phyloP scores from a whole-genome alignment of 805 yeast species.

The Suhomyces sp. region DNA sequence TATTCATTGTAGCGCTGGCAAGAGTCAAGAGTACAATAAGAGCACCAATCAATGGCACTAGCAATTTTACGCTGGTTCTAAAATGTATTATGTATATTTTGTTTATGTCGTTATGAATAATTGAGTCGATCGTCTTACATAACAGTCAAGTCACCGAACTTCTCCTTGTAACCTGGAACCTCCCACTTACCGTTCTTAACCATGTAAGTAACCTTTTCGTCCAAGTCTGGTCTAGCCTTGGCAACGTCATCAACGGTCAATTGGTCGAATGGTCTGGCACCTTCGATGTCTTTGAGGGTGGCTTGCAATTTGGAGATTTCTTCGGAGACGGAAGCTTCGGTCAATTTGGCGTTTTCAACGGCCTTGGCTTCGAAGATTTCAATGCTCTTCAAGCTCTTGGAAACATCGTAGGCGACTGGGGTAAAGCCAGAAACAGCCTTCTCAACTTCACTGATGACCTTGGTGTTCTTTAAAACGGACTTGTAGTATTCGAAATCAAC shows the following conservation, averaged over 20 bases:
- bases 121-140: conserved; percentile 49
- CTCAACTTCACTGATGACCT: conserved; percentile 78
- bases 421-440: conserved; percentile 68
- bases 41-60: not conserved
- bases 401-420: conserved; percentile 81
- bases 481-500: conserved; percentile 85
- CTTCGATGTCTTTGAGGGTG: conserved; percentile 90
- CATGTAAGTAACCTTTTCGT: conserved; percentile 92
- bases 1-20: not conserved
- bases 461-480: conserved; percentile 73
- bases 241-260: conserved; percentile 93
- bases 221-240: conserved; percentile 96
- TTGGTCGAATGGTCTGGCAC: conserved; percentile 97
- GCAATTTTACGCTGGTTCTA: not conserved
- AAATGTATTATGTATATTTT: not conserved
- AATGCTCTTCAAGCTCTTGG: conserved; percentile 87
- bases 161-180: conserved; percentile 97
- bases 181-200: conserved; percentile 96
- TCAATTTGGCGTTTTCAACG: conserved; percentile 87
- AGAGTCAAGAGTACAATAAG: not conserved
- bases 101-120: conserved; percentile 4
- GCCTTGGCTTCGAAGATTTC: conserved; percentile 95
- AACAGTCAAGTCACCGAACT: conserved; percentile 94
- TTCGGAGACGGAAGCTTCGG: conserved; percentile 82
- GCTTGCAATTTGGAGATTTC: conserved; percentile 83